These are phyloP conservation scores for Mortierella sp. DNA, from an alignment of 371 early-diverging fungal species.

Conservation along the genomic window DNA sequence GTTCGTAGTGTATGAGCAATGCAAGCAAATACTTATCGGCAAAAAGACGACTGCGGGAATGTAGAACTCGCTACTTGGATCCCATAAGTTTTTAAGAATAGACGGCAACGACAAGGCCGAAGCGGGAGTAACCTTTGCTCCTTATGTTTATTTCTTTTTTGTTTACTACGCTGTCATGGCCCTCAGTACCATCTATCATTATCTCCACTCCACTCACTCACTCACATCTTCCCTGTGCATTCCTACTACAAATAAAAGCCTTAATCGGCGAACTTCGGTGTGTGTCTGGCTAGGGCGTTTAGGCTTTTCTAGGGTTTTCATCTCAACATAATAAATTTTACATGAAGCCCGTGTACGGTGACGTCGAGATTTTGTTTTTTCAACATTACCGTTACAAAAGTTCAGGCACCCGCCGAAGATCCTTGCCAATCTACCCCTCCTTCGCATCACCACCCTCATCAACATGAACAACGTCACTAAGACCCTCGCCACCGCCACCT, in stretches of 20 bases:
- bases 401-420: slow-evolving; percentile 14
- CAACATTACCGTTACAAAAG: neutral
- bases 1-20: slow-evolving; percentile 86
- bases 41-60: slow-evolving; percentile 57
- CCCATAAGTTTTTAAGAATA: neutral
- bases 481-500: slow-evolving; percentile 38
- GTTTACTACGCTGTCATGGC: neutral
- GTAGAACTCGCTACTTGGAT: slow-evolving; percentile 14
- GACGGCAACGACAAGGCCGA: neutral
- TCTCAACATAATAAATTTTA: neutral
- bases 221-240: too few relatives aligned
- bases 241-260: neutral
- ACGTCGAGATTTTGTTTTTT: neutral
- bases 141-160: neutral
- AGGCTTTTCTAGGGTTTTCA: neutral
- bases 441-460: slow-evolving; percentile 35
- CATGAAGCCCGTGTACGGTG: neutral
- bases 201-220: slow-evolving; percentile 6
- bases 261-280: neutral
- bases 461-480: slow-evolving; percentile 48
- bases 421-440: slow-evolving; percentile 19
- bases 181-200: neutral
- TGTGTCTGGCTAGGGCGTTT: too few relatives aligned
- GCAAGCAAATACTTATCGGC: slow-evolving; percentile 68
- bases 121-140: too few relatives aligned